Evolutionary conservation across 805 yeast species (phyloP), one percentile per base, ranked within the genome.

Genomic region (Pichia californica): DNA sequence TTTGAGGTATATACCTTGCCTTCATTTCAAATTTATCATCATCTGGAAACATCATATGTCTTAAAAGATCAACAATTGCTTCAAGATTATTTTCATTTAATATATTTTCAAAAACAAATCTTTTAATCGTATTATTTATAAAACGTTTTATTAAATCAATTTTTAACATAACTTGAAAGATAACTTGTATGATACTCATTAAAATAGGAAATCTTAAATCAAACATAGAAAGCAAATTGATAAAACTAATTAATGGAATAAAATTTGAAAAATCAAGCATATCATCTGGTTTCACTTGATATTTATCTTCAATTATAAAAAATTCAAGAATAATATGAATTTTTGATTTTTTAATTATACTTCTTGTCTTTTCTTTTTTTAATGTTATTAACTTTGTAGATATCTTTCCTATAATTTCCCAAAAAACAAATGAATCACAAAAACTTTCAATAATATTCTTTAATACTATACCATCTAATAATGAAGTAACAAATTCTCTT

Each of bases 371-470:
- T n/a, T n/a, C 13, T 45, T 45, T 15, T 29, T 30, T 14, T 34
- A 21, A 10, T 21, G 15, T 3, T 10, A 19, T 13, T 14, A 36
- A 16, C 2, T n/a, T 25, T 11, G 10, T 51, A 31, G 51, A 39
- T 13, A 57, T 19, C 7, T 52, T 37, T 23, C 58, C 60, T 21
- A 70, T 50, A 4, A 76, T 56, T 26, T 69, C 74, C 66, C 77
- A 71, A 2, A 76, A 49, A 56, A 72, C 68, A 59, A 73, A 76
- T n/a, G 76, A 76, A 43, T 76, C 77, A 9, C 71, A 61, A 14
- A 76, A 45, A 50, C 72, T 73, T 7, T 68, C 71, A 5, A 73
- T 54, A 1, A 68, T 50, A 44, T 67, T 73, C 33, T 57, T 57
- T 33, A 77, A 42, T 0, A 70, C 61, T 34, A 74, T 50, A 36